Evolutionary conservation across 2,329 filamentous ascomycete species (phyloP).

Genomic region (Polytolypa hystricis): DNA sequence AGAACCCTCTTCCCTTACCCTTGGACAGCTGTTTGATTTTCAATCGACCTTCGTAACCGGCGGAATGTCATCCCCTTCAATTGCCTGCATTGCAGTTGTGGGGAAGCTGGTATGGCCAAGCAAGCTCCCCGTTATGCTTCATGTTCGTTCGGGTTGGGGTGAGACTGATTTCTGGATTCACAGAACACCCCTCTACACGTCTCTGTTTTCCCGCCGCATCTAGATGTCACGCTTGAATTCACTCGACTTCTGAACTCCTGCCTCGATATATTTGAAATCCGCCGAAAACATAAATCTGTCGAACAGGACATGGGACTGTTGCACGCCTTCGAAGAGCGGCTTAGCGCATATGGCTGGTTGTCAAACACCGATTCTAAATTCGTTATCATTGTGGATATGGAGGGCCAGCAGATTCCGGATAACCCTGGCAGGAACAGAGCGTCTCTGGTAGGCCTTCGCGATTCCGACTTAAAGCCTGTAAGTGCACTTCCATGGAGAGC

Average conservation of each 20-base stretch:
- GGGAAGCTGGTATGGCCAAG: constrained; percentile 64
- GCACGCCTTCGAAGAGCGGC: constrained; percentile 83
- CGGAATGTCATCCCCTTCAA: constrained; percentile 52
- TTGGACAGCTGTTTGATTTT: too few species aligned
- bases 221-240: constrained; percentile 61
- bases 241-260: constrained; percentile 82
- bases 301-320: constrained; percentile 85
- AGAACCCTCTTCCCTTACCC: too few species aligned
- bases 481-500: constrained; percentile 18
- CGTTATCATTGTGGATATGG: constrained; percentile 82
- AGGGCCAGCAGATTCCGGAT: constrained; percentile 52
- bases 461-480: constrained; percentile 78
- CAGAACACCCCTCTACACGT: constrained; percentile 96
- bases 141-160: constrained; percentile 1
- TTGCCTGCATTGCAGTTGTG: constrained; percentile 88
- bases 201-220: constrained; percentile 71
- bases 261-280: constrained; percentile 86
- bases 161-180: constrained; percentile 3
- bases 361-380: constrained; percentile 92
- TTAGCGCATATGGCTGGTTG: constrained; percentile 90
- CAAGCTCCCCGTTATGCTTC: neutral
- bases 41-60: neutral
- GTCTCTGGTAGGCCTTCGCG: constrained; percentile 56
- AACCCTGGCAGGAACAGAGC: constrained; percentile 18
- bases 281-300: constrained; percentile 58